Base-by-base conservation (phyloP, 495 filamentous ascomycete species). In the Neohortaea acidophila region DNA sequence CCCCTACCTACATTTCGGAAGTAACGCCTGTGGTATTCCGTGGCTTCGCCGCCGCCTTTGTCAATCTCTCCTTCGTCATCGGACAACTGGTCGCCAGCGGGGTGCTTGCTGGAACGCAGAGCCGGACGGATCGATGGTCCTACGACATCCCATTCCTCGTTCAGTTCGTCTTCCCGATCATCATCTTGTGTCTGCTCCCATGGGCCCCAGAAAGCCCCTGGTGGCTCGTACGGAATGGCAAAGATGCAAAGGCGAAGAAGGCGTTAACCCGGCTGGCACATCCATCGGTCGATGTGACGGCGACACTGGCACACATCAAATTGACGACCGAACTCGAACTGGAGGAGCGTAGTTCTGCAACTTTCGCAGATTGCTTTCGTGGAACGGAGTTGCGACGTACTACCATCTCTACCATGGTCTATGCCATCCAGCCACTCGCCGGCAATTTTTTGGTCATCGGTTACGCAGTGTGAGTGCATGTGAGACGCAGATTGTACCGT, bases 391-490 rank as follows among this genome's bases (percentile, higher is more conserved):
- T 48, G 3, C 47, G 59, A 0, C 46, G 59, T 5, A 62, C 59
- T 2, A 56, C 59, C 36, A 60, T 62, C 32, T 46, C 56, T 2
- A 51, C 52, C 36, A 56, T 56, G 38, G 52, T 77, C 29, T 91
- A 82, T 79, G 76, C 74, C 4, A 84, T 86, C 39, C 83, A 91
- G 53, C 82, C 80, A 34, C 58, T 87, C 1, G 75, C 73, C 43
- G 82, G 82, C 29, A 81, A 80, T 53, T 75, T 77, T 2, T 82
- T 91, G 52, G n/a, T n/a, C n/a, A n/a, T n/a, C n/a, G n/a, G n/a
- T n/a, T n/a, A n/a, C n/a, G n/a, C n/a, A n/a, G n/a, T n/a, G n/a
- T n/a, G n/a, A n/a, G n/a, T n/a, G n/a, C n/a, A n/a, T n/a, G n/a
- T n/a, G n/a, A n/a, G n/a, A n/a, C n/a, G n/a, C n/a, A n/a, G n/a